These are phyloP conservation scores for Jacaranda mimosifolia DNA, from an alignment of 257 asterid species.

Conservation along the genomic window DNA sequence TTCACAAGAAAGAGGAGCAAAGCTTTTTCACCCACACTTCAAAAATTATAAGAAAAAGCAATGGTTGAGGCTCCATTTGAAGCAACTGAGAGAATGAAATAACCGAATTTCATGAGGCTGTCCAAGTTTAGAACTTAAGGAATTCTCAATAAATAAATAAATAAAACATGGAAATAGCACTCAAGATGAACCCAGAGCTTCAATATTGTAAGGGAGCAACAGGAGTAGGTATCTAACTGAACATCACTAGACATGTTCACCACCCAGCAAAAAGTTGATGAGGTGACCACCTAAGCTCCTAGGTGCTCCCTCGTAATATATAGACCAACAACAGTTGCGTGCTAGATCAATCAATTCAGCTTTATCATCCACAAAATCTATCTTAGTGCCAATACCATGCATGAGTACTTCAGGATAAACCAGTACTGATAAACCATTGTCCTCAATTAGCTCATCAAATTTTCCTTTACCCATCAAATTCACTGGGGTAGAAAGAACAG, in stretches of 20 bases:
- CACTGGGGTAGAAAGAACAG: conserved; percentile 18
- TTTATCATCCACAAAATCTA: conserved; percentile 45
- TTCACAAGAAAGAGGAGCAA: too few species aligned
- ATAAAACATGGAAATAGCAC: too few species aligned
- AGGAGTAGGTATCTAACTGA: neutral
- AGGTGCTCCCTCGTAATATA: too few species aligned
- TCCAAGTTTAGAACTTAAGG: neutral
- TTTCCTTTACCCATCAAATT: conserved; percentile 33
- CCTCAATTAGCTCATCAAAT: neutral
- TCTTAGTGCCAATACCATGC: conserved; percentile 36
- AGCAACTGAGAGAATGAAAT: neutral
- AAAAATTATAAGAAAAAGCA: neutral
- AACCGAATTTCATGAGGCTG: neutral
- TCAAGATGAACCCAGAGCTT: neutral
- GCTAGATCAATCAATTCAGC: neutral
- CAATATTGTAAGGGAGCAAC: neutral
- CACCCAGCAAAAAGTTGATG: too few species aligned
- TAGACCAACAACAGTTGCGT: too few species aligned
- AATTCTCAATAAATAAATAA: too few species aligned
- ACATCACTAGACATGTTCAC: too few species aligned
- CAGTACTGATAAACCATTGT: neutral
- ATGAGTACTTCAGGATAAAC: conserved; percentile 46
- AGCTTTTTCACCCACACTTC: too few species aligned
- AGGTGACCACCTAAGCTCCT: neutral
- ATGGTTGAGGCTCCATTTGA: neutral